Base-by-base conservation (phyloP, 225 moss, liverwort and hornwort genomes). In the Polytrichum commune region DNA sequence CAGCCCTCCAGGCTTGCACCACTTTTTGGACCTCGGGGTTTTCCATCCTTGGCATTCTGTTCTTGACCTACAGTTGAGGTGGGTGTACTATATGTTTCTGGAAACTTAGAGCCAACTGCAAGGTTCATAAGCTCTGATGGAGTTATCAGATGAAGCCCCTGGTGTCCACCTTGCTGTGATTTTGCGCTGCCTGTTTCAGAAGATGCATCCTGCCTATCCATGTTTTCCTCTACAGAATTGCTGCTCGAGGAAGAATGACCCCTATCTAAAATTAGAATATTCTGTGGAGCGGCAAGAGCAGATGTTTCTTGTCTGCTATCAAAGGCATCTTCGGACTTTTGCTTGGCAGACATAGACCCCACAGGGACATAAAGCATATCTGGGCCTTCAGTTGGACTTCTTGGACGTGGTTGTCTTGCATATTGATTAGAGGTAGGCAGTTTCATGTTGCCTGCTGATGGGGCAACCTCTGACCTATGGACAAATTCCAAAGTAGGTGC, bases 41-140 rank as follows among this genome's bases (percentile, higher is more conserved):
- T 84, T 22, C 64, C 56, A 56, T 77, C 81, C 68, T 81, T 81
- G 63, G 55, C 27, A 72, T 62, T 76, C 65, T 76, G 76, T 60
- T 87, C 86, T 69, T 76, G 83, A 62, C 68, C 77, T 75, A 75
- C 62, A 73, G 69, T 63, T 70, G 79, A 55, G 32, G 64, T 79
- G 61, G 78, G 64, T 73, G 78, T 72, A 80, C 67, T 72, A 55
- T 86, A 90, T 29, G 75, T 62, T 75, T 82, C 86, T 5, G 80
- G 75, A 64, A 76, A 88, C 78, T 86, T 93, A 26, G 93, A 91
- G 55, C 91, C 90, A 70, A 91, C 93, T 61, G 93, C 95, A 70
- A 95, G 85, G 75, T 83, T 85, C 95, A 95, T 95, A 33, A 95
- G 80, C 71, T 95, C 93, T 69, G 88, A 88, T 69, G 95, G 95